Base-by-base conservation (phyloP, 257 asterid species). In the Primulina huaijiensis region DNA sequence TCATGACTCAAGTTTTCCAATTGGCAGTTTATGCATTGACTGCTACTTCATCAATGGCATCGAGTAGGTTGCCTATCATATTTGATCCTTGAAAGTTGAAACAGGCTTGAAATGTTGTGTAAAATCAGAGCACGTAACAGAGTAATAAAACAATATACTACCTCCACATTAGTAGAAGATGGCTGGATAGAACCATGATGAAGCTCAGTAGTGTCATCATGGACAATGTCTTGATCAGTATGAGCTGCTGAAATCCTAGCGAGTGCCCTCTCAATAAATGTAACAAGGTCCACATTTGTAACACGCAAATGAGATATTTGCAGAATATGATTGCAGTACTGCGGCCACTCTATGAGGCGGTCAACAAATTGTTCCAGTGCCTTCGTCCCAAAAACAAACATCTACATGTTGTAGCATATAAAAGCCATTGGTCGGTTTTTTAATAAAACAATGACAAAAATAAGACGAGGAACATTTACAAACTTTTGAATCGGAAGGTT, bases 321-420 rank as follows among this genome's bases (percentile, higher is more conserved):
- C 74, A 91, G 72, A 75, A 94, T 88, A 81, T 91, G 97, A 79
- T 89, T 94, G 87, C 99, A 89, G 82, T 94, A 94, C 70, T 83
- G 98, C 5, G 99, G 99, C 99, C 99, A 94, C 84, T 94, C 99
- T 69, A 81, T 79, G 78, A 94, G 85, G 40, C 99, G 98, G 63
- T 91, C 99, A 75, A 87, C 78, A 76, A 91, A 94, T 83, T 91
- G 98, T 79, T 94, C 95, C 82, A 94, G 76, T 61, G 99, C 98
- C 84, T 63, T 83, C 1, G 86, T 91, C 76, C 99, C 99, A 85
- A 94, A 94, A 70, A 85, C 80, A 79, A 89, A 94, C 96, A 94
- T 91, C 99, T 94, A 85, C 81, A 78, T 62, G 56, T 58, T 29
- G 75, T 50, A 76, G 17, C 21, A 50, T 5, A 50, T 17, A 50